Percentiles rank a stretch among this genome's conserved stretches.
phyloP scores from a whole-genome alignment of 2,329 filamentous ascomycete species.

The Nigrograna mackinnonii region DNA sequence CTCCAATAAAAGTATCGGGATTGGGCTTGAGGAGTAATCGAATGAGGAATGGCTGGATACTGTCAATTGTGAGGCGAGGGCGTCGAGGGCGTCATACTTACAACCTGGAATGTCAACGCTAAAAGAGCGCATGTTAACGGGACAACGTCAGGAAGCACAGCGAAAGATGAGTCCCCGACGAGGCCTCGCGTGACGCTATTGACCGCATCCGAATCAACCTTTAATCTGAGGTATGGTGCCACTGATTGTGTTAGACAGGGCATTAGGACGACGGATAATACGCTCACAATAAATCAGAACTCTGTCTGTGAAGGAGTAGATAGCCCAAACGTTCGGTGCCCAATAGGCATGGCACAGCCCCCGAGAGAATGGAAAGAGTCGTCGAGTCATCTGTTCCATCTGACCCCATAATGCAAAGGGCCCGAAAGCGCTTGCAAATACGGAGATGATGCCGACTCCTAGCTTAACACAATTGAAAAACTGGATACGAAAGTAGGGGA shows the following conservation, averaged over 20 bases:
- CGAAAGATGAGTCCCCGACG: constrained; percentile 92
- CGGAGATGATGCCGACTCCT: constrained; percentile 68
- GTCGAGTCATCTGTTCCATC: constrained; percentile 78
- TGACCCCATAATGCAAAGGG: constrained; percentile 84
- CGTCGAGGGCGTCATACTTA: constrained; percentile 38
- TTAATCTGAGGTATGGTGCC: constrained; percentile 77
- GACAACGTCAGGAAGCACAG: constrained; percentile 84
- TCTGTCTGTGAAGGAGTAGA: constrained; percentile 91
- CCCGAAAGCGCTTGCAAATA: constrained; percentile 83
- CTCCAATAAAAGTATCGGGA: constrained; percentile 88
- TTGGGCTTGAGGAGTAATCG: constrained; percentile 81
- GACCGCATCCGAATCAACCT: constrained; percentile 73
- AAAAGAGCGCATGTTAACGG: constrained; percentile 79
- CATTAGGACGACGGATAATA: neutral
- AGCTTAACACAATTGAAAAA: constrained; percentile 84
- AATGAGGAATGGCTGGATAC: constrained; percentile 57
- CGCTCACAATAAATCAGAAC: constrained; percentile 76
- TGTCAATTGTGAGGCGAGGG: constrained; percentile 10
- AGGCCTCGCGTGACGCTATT: constrained; percentile 90
- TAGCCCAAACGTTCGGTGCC: constrained; percentile 96
- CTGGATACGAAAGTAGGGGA: constrained; percentile 67
- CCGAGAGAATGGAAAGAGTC: constrained; percentile 91
- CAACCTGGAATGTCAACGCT: constrained; percentile 79
- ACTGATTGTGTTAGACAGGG: constrained; percentile 57
- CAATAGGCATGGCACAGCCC: constrained; percentile 97